phyloP scores from a whole-genome alignment of 1,139 yeast genomes.

The Magnusiomyces suaveolens region DNA sequence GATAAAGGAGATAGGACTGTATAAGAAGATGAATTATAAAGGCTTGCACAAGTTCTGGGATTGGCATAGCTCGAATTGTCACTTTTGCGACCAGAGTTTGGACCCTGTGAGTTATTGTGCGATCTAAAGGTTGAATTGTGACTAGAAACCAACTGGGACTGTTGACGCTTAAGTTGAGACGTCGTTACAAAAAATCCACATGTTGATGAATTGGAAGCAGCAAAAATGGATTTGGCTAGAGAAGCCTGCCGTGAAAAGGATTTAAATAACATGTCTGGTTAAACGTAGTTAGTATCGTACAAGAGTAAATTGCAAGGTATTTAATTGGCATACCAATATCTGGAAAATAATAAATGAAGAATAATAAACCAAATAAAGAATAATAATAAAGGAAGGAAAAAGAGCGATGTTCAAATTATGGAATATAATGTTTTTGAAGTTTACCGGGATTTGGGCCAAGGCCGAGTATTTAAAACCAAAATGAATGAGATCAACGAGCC shows the following conservation, averaged over 20 bases:
- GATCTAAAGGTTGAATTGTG: conserved; percentile 13
- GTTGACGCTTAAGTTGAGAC: conserved; percentile 34
- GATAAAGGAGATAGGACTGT: conserved; percentile 25
- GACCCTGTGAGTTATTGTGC: neutral
- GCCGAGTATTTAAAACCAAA: too few relatives aligned
- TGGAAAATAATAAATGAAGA: too few relatives aligned
- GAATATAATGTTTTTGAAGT: too few relatives aligned
- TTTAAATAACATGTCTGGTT: conserved; percentile 5
- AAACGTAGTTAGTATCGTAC: too few relatives aligned
- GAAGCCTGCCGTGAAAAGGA: conserved; percentile 6
- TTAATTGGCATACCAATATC: too few relatives aligned
- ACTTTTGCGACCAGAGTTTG: neutral
- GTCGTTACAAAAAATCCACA: conserved; percentile 34
- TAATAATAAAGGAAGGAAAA: too few relatives aligned
- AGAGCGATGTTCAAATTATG: too few relatives aligned
- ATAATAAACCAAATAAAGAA: too few relatives aligned
- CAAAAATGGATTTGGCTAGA: conserved; percentile 3
- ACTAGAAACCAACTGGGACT: conserved; percentile 30
- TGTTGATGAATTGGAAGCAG: conserved; percentile 2
- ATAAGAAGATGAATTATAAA: conserved; percentile 18
- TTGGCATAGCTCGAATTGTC: conserved; percentile 12
- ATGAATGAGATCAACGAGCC: too few relatives aligned
- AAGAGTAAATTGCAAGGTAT: too few relatives aligned
- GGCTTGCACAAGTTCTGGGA: conserved; percentile 13
- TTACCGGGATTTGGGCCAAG: too few relatives aligned